Evolutionary conservation across 2,329 filamentous ascomycete species (phyloP).

Genomic region (Apiospora arundinis): DNA sequence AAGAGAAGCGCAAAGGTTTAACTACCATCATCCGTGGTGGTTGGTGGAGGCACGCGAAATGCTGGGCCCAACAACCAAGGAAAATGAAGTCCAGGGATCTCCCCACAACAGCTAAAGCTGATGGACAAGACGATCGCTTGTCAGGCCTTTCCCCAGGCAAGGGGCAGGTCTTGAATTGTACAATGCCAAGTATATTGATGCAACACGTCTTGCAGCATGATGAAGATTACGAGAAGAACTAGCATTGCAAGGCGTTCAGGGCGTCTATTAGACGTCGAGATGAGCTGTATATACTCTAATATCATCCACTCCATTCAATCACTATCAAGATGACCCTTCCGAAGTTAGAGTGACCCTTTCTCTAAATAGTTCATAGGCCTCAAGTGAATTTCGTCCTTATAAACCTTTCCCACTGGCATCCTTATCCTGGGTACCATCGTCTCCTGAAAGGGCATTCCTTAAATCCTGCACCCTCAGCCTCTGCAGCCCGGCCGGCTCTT

Average conservation of each 20-base stretch:
- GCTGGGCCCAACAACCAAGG: no score
- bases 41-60: no score
- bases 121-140: background rate
- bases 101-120: background rate
- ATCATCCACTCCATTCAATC: background rate
- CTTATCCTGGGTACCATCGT: background rate
- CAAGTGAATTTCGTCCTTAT: background rate
- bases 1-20: no score
- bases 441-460: conserved; percentile 30
- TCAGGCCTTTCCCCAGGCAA: background rate
- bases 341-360: background rate
- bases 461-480: conserved; percentile 41
- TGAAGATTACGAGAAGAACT: background rate
- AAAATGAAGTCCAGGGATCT: background rate
- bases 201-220: background rate
- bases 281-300: background rate
- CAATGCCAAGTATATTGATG: background rate
- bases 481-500: conserved; percentile 50
- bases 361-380: no score
- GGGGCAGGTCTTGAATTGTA: background rate
- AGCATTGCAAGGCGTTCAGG: background rate
- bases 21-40: no score
- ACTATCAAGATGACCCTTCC: background rate
- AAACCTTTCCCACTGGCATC: background rate
- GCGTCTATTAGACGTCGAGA: background rate